Evolutionary conservation across 2,329 filamentous ascomycete species (phyloP), one percentile per base, ranked within the genome.

Genomic region (Ophiostoma quercus): DNA sequence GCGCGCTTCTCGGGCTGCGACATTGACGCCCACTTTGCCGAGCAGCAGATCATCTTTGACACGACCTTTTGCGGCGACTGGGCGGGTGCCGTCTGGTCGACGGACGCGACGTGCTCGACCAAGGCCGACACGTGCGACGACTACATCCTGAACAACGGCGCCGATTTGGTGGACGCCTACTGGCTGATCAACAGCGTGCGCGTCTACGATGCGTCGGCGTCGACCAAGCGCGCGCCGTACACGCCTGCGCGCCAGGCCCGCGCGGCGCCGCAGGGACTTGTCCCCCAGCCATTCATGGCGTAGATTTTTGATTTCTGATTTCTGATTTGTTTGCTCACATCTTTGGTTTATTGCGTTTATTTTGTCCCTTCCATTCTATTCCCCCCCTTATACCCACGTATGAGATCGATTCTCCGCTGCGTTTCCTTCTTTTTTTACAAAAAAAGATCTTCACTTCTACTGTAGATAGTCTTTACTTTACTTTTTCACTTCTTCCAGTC

Each of bases 21-120:
- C 74, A 90, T 96, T 73, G 82, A 88, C 71, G 73, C 79, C 1
- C 84, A 89, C 78, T 96, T 97, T 81, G 81, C 81, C 71, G 79
- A 90, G 71, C 85, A 96, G 81, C 86, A 89, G 74, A 88, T 97
- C 73, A 86, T 94, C 73, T 89, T 95, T 78, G 88, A 94, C 79
- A 95, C 89, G 0, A 91, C 90, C 6, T 92, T 96, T 78, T 97
- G 94, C 79, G 94, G 94, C 25, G 87, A 90, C 76, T 97, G 93
- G 93, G 93, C 93, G 8, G 92, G 92, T 32, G 77, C 81, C 60
- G 87, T 88, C 43, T 96, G 90, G 89, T 34, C 34, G 75, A 76
- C 67, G 76, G 83, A 88, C 71, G 72, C 79, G 4, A 83, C 84
- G 62, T 94, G 91, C 78, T 79, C 83, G 1, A 79, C 84, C 57